A percentile compares a stretch with the other conserved stretches of the same genome.
Conservation (phyloP, 768 basidiomycete species). For the Lactarius quietus region DNA sequence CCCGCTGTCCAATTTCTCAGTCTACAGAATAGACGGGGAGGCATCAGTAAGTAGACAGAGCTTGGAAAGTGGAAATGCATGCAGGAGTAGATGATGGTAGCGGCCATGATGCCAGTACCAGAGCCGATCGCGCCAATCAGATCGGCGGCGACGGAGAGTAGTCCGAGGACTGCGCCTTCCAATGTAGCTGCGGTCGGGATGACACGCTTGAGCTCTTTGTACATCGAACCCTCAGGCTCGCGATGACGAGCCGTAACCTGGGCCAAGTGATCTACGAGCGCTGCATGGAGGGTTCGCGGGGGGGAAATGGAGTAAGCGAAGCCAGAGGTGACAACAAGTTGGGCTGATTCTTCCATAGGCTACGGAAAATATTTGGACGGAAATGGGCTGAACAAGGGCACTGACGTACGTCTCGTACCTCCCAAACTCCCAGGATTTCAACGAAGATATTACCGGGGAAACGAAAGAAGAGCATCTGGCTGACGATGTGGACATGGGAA, state of each 20-base stretch:
- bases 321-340: constrained; percentile 85
- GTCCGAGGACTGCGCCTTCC: constrained; percentile 93
- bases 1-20: constrained; percentile 93
- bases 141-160: constrained; percentile 88
- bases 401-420: constrained; percentile 59
- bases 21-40: constrained; percentile 42
- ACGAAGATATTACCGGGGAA: constrained; percentile 93
- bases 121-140: constrained; percentile 95
- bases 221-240: constrained; percentile 97
- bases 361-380: constrained; percentile 33
- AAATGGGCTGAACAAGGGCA: not conserved
- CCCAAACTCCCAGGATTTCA: constrained; percentile 93
- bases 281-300: constrained; percentile 92
- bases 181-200: constrained; percentile 98
- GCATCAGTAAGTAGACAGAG: not conserved
- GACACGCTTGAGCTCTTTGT: constrained; percentile 97
- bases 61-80: constrained; percentile 24
- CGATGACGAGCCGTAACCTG: constrained; percentile 83
- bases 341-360: constrained; percentile 93
- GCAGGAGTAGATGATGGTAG: constrained; percentile 91
- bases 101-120: constrained; percentile 94
- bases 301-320: constrained; percentile 98
- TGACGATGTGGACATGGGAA: constrained; percentile 92
- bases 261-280: constrained; percentile 5
- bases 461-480: constrained; percentile 89